phyloP scores from a whole-genome alignment of 2,329 filamentous ascomycete species.

The Trichoderma guizhouense region DNA sequence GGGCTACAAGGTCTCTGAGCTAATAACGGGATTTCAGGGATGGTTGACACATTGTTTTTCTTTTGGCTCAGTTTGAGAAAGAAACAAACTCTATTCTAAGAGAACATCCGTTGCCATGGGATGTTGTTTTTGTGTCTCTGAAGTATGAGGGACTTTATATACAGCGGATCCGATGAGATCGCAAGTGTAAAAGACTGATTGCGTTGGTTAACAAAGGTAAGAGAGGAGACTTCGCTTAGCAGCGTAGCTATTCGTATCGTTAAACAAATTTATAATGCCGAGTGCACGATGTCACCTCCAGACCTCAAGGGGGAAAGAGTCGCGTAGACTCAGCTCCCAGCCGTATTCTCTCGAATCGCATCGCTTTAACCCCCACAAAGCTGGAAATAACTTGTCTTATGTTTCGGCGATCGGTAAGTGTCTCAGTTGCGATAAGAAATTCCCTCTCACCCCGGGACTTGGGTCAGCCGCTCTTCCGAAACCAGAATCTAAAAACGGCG shows the following conservation, averaged over 20 bases:
- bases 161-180: neutral
- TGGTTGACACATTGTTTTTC: neutral
- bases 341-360: neutral
- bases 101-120: too few relatives aligned
- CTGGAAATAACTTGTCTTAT: slow-evolving; percentile 6
- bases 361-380: neutral
- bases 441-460: neutral
- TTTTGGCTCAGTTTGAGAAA: neutral
- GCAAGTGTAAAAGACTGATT: neutral
- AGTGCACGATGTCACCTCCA: neutral
- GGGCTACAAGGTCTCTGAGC: neutral
- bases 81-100: neutral
- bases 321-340: neutral
- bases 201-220: neutral
- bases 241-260: neutral
- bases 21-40: neutral
- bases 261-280: neutral
- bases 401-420: neutral
- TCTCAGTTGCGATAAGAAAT: neutral
- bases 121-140: neutral
- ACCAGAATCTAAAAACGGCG: neutral
- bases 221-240: neutral
- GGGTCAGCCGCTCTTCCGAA: neutral
- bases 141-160: neutral
- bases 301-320: neutral